Evolutionary conservation across 78 protist species (phyloP), one percentile per base, ranked within the genome.

Genomic region (Dictyostelium purpureum): DNA sequence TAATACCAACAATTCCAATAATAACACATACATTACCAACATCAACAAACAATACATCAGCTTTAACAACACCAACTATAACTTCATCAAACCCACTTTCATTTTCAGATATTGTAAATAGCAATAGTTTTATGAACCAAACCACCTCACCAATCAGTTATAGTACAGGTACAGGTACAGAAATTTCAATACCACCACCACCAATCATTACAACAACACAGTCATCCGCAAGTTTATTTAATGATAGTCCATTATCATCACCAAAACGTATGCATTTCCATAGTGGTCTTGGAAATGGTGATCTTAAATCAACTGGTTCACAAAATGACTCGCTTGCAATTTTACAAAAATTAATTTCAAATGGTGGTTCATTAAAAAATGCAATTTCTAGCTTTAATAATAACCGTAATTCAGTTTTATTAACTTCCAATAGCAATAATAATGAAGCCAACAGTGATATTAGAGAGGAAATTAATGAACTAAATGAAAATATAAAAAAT

Each of bases 321-420:
- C 19, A 38, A 11, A 56, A 61, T 51, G 81, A 75, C 19, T 51
- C 67, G 16, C 4, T 75, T 21, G 52, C 81, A 35, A 51, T 75
- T 33, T 24, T 75, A 21, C 81, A 75, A 38, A 75, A 75, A 52
- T 35, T 75, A 37, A 51, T 75, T 21, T 28, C 67, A 18, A 69
- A 69, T 69, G 81, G 81, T 18, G 81, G 81, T 33, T 51, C 81
- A 51, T 51, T 75, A 51, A 75, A 51, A 52, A 51, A 38, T 18
- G 52, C 47, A 24, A 35, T 75, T 38, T 33, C 24, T 21, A 75
- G 56, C 35, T 38, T 75, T 51, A 47, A 75, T 52, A 73, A 47
- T 73, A 52, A 47, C 28, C 40, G 47, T 28, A 73, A 73, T 45
- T 45, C 35, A n/a, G 40, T 33, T 35, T 40, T 40, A 21, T 40